These are phyloP conservation scores for Cladophialophora yegresii DNA, from an alignment of 2,329 filamentous ascomycete species.

Conservation along the genomic window DNA sequence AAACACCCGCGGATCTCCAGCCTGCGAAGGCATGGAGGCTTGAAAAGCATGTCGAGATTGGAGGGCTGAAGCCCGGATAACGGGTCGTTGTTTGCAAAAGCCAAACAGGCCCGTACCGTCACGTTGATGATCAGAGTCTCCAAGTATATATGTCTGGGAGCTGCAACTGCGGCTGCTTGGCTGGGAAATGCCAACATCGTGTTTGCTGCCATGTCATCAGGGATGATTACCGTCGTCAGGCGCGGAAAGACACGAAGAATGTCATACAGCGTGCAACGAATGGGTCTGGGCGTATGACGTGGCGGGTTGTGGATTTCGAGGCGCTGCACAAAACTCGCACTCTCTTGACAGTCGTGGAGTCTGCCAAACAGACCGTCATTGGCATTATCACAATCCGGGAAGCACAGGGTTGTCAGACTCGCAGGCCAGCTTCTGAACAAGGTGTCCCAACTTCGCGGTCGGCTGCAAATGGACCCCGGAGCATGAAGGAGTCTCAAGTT, in stretches of 20 bases:
- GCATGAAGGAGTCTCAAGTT: constrained; percentile 23
- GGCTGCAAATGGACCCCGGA: constrained; percentile 13
- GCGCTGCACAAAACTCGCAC: constrained; percentile 8
- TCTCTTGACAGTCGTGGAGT: constrained; percentile 5
- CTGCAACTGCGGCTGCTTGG: not conserved
- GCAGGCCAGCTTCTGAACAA: constrained; percentile 22
- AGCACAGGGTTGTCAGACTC: constrained; percentile 24
- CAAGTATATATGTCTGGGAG: not conserved
- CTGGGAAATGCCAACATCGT: not conserved
- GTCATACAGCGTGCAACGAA: constrained; percentile 9
- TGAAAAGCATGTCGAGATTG: not conserved
- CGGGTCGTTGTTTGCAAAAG: not conserved
- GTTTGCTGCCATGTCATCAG: not conserved
- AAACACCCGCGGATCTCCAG: constrained; percentile 11
- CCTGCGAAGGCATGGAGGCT: constrained; percentile 20
- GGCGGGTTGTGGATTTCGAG: not conserved
- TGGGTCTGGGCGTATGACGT: not conserved
- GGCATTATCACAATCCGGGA: constrained; percentile 4
- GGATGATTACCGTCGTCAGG: constrained; percentile 2
- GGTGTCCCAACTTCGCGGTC: constrained; percentile 14
- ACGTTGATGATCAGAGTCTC: constrained; percentile 2
- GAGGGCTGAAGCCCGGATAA: not conserved
- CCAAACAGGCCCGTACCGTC: not conserved
- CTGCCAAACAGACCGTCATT: not conserved
- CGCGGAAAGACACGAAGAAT: constrained; percentile 10